A percentile compares a stretch with the other conserved stretches of the same genome.
These are phyloP conservation scores for Acer yangbiense DNA, from an alignment of 345 rosid species.

Conservation along the genomic window DNA sequence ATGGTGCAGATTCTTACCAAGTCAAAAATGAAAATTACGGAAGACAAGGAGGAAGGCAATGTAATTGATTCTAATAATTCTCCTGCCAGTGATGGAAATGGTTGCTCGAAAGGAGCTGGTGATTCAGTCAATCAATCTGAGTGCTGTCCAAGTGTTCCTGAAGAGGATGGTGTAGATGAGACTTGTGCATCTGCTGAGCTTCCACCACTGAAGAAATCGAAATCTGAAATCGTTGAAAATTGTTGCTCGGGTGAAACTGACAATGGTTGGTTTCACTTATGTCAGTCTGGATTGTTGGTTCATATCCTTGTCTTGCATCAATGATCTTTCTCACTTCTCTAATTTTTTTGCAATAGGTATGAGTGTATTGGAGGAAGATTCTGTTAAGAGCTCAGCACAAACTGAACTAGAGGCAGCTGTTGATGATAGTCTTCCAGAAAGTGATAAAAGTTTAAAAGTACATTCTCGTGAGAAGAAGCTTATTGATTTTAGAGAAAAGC, in stretches of 20 bases:
- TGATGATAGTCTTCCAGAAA: slow-evolving; percentile 41
- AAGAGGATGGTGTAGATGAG: slow-evolving; percentile 37
- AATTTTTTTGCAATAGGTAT: slow-evolving; percentile 39
- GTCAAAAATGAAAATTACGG: slow-evolving; percentile 42
- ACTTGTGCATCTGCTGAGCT: slow-evolving; percentile 39
- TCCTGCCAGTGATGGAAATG: slow-evolving; percentile 35
- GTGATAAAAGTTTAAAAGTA: slow-evolving; percentile 57
- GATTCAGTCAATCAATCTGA: slow-evolving; percentile 35
- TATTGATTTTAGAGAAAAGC: slow-evolving; percentile 82
- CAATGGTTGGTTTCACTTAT: slow-evolving; percentile 39
- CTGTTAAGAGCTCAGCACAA: slow-evolving; percentile 27
- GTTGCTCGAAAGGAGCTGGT: slow-evolving; percentile 23
- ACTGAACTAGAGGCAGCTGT: slow-evolving; percentile 26
- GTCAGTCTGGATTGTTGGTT: neutral
- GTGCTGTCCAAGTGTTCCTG: slow-evolving; percentile 26
- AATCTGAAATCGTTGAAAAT: slow-evolving; percentile 45
- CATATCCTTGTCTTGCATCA: slow-evolving; percentile 4
- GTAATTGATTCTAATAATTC: slow-evolving; percentile 19
- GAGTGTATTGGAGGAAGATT: slow-evolving; percentile 31
- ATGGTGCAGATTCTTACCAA: slow-evolving; percentile 47
- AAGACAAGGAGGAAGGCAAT: slow-evolving; percentile 43
- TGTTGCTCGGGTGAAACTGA: slow-evolving; percentile 35
- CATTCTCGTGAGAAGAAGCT: slow-evolving; percentile 87
- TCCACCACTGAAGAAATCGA: slow-evolving; percentile 71
- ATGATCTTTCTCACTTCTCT: slow-evolving; percentile 11